phyloP scores from a whole-genome alignment of 495 filamentous ascomycete genomes.

The Lophiotrema nucula region DNA sequence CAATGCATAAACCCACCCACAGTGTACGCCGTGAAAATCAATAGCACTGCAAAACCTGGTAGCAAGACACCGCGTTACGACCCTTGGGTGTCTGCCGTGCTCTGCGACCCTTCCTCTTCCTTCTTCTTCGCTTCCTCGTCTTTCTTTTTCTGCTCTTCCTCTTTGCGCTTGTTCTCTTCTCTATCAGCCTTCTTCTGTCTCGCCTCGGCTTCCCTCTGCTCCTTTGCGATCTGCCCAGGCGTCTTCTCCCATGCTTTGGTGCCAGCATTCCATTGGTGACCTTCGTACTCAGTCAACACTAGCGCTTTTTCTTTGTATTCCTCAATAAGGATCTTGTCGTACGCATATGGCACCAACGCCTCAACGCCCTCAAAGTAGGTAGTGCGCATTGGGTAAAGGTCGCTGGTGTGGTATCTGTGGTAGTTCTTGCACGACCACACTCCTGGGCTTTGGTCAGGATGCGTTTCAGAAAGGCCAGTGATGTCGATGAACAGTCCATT shows the following conservation, averaged over 20 bases:
- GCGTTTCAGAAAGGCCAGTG: constrained; percentile 72
- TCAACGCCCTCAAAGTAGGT: constrained; percentile 61
- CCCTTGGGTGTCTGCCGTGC: too few relatives aligned
- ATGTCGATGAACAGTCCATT: constrained; percentile 87
- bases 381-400: constrained; percentile 56
- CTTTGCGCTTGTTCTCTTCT: constrained; percentile 16
- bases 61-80: too few relatives aligned
- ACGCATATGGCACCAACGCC: constrained; percentile 62
- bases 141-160: constrained; percentile 8
- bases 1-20: too few relatives aligned
- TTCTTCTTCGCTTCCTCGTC: not conserved
- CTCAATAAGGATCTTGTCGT: constrained; percentile 56
- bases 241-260: constrained; percentile 52
- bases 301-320: constrained; percentile 60
- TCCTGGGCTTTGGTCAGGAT: constrained; percentile 56
- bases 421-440: constrained; percentile 82
- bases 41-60: too few relatives aligned
- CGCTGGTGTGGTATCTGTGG: constrained; percentile 60
- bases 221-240: constrained; percentile 32
- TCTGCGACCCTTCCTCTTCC: not conserved
- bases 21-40: too few relatives aligned
- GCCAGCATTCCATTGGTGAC: constrained; percentile 41
- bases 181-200: constrained; percentile 21
- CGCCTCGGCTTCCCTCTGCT: constrained; percentile 19
- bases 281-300: constrained; percentile 49